These are phyloP conservation scores for Pichia sp. DNA, from an alignment of 1,139 yeast genomes.

Conservation along the genomic window DNA sequence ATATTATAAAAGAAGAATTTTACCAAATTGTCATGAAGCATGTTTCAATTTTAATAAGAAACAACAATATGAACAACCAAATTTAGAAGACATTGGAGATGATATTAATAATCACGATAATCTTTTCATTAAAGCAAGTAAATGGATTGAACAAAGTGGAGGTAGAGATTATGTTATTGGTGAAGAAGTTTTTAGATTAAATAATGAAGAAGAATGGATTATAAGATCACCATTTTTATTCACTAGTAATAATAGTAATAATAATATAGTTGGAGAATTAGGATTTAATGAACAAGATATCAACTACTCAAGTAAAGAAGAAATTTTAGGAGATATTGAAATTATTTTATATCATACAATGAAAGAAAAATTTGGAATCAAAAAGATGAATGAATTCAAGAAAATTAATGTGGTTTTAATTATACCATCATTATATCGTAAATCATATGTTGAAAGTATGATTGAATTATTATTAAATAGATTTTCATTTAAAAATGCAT, in stretches of 20 bases:
- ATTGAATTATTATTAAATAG: constrained; percentile 55
- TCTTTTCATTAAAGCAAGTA: constrained; percentile 8
- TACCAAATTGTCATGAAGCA: constrained; percentile 79
- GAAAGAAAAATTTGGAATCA: constrained; percentile 40
- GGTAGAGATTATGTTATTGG: constrained; percentile 56
- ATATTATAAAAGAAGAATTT: constrained; percentile 78
- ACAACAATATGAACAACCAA: constrained; percentile 48
- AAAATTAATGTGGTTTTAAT: constrained; percentile 53
- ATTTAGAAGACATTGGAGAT: constrained; percentile 25
- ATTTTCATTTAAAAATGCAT: constrained; percentile 67
- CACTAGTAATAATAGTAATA: not conserved
- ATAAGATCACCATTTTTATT: constrained; percentile 59
- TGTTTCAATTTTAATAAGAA: constrained; percentile 72
- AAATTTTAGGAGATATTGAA: constrained; percentile 67
- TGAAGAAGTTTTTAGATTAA: constrained; percentile 57
- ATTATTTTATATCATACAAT: constrained; percentile 38
- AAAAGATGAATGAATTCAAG: constrained; percentile 33
- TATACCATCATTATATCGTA: constrained; percentile 84
- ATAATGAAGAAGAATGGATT: constrained; percentile 45
- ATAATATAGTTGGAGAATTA: constrained; percentile 28
- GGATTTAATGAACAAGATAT: constrained; percentile 55
- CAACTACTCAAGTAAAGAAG: constrained; percentile 60
- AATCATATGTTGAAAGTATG: constrained; percentile 66
- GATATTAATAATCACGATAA: constrained; percentile 50
- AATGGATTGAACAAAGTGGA: constrained; percentile 41